Base-by-base conservation (phyloP, 106 monocot genomes). In the Dendrobium catenatum region DNA sequence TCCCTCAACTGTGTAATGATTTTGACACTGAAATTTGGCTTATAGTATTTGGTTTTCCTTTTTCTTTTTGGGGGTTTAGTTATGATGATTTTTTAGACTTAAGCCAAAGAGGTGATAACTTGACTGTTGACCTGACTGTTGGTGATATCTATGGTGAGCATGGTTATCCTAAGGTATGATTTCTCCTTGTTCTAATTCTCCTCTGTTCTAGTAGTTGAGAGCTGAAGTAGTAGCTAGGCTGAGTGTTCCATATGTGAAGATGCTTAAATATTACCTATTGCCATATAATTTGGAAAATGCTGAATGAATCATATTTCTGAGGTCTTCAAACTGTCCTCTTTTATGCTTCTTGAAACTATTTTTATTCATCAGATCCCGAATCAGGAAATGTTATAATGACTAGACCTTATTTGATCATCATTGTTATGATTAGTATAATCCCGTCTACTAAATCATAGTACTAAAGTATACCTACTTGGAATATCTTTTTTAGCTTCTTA, bases 1-100 rank as follows among this genome's bases (percentile, higher is more conserved):
- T 67, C 44, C 68, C 56, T 58, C 8, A 58, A 27, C 41, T 74
- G 66, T 44, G 29, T 58, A 4, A 74, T 74, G 43, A 3, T 42
- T 74, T n/a, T 44, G 37, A 37, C 22, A 26, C 48, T 77, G 40
- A 3, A 59, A 55, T 56, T 67, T 80, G 73, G 26, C 72, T 80
- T 31, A 73, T 61, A 76, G 20, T 64, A 44, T 76, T 82, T 55
- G 22, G 24, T n/a, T 77, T 77, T 77, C 2, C 33, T 37, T 70
- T 70, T 61, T 70, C 4, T 33, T 70, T 37, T 55, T 27, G 27
- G 29, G 59, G 48, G 4, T 78, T 47, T 84, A 92, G 92, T 83
- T 92, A 92, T 81, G 89, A 92, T 78, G 87, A 92, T 78, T 88
- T 92, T 75, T 80, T 92, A 78, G 89, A 89, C 85, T 70, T 92